Percentiles rank a stretch among this genome's conserved stretches.
Evolutionary conservation across 1,284 basidiomycete genomes (phyloP).

Genomic region (Moesziomyces sp.): DNA sequence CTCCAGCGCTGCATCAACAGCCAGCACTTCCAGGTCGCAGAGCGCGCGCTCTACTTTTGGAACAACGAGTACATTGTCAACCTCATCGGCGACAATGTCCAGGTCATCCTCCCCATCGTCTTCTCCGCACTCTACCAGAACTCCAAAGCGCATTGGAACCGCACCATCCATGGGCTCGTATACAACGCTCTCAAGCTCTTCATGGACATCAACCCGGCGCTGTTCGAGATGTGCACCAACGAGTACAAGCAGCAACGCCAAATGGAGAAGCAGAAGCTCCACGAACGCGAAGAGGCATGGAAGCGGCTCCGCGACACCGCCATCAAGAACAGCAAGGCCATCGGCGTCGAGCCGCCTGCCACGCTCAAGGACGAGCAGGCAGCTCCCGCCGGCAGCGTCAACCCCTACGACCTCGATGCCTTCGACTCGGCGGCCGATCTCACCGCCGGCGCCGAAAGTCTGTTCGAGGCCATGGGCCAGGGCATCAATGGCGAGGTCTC

Average conservation of each 20-base stretch:
- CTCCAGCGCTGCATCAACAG: slow-evolving; percentile 97
- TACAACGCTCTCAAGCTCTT: slow-evolving; percentile 98
- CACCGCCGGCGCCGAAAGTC: slow-evolving; percentile 35
- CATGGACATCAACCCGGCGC: slow-evolving; percentile 97
- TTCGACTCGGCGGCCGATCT: slow-evolving; percentile 49
- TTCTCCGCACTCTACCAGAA: slow-evolving; percentile 98
- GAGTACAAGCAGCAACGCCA: slow-evolving; percentile 87
- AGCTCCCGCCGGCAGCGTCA: slow-evolving; percentile 51
- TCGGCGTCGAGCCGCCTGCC: slow-evolving; percentile 53
- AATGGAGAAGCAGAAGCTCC: slow-evolving; percentile 58
- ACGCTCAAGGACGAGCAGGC: slow-evolving; percentile 54
- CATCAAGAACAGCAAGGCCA: slow-evolving; percentile 56
- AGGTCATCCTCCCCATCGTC: slow-evolving; percentile 90
- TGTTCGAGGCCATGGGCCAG: slow-evolving; percentile 37
- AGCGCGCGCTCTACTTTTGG: slow-evolving; percentile 68
- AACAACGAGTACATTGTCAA: slow-evolving; percentile 99
- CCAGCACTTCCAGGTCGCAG: slow-evolving; percentile 90
- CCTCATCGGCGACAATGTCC: slow-evolving; percentile 95
- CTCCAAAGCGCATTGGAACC: slow-evolving; percentile 97
- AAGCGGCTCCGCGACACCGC: slow-evolving; percentile 58
- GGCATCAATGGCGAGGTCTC: slow-evolving; percentile 55
- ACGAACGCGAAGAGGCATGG: slow-evolving; percentile 63
- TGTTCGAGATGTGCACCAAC: slow-evolving; percentile 93
- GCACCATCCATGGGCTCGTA: slow-evolving; percentile 98
- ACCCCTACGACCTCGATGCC: slow-evolving; percentile 49